Evolutionary conservation across 768 basidiomycete species (phyloP), one percentile per base, ranked within the genome.

Genomic region (Lactifluus piperatus): DNA sequence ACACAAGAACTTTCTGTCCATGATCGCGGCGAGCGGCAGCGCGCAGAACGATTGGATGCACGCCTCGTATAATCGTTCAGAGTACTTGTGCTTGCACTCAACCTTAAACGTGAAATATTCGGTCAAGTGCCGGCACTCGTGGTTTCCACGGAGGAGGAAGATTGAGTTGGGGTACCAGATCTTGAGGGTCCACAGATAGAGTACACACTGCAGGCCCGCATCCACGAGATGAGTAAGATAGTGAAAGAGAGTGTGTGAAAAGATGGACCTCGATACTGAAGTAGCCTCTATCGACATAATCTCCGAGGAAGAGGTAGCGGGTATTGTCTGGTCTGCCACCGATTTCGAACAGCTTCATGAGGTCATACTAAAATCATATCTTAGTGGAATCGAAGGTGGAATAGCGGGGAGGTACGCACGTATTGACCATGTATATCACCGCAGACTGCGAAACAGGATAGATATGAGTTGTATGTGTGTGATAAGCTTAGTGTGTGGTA

Each of bases 1-100:
- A n/a, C 95, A 99, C 50, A 98, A 77, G 73, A 99, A 99, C 73
- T 98, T 97, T 70, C 97, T 97, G 78, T 99, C 98, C 95, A 98
- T 98, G 68, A 99, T 73, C 32, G 97, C 97, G 0, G 95, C 95
- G 10, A 99, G 81, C 2, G 97, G 97, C 0, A 99, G 81, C 0
- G 89, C 80, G 70, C 94, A 97, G 77, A 99, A 98, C 0, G 91
- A 91, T 27, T 97, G 90, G 92, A 97, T 95, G 79, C 91, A 94
- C 27, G 92, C 93, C 62, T 99, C 93, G 71, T 99, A 99, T 60
- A 99, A 82, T 26, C 85, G 84, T 65, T 97, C 95, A 7, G 92
- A 93, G 73, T 99, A 99, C 75, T 98, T 98, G 77, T 97, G 97
- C 74, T 95, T 95, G 78, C 94, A 97, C 77, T 97, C 95, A 29